A percentile compares a stretch with the other conserved stretches of the same genome.
Evolutionary conservation across 2,329 filamentous ascomycete genomes (phyloP).

Genomic region (Sporothrix variecibatus): DNA sequence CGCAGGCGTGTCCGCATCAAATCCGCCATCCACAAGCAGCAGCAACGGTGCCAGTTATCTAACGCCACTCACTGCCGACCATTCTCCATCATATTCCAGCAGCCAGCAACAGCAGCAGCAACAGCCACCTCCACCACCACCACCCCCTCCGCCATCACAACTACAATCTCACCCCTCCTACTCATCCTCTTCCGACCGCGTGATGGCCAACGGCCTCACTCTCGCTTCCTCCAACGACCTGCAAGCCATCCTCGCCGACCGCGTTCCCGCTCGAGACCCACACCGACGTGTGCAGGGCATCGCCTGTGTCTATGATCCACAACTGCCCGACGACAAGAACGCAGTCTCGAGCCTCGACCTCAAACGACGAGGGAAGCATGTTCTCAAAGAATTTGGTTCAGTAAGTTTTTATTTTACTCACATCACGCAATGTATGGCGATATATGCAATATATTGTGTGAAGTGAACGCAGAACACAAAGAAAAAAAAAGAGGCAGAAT

Average conservation of each 20-base stretch:
- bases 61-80: conserved; percentile 55
- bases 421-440: background rate
- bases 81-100: conserved; percentile 49
- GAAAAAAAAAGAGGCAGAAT: background rate
- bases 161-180: conserved; percentile 33
- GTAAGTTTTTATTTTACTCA: conserved; percentile 54
- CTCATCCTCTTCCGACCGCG: conserved; percentile 20
- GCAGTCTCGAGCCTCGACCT: conserved; percentile 48
- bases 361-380: conserved; percentile 60
- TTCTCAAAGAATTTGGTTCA: conserved; percentile 65
- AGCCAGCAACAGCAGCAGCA: background rate
- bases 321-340: conserved; percentile 49
- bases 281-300: conserved; percentile 55
- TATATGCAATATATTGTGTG: background rate
- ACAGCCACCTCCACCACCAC: conserved; percentile 50
- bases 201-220: conserved; percentile 36
- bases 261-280: conserved; percentile 60
- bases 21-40: conserved; percentile 34
- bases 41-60: conserved; percentile 49
- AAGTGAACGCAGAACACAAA: background rate
- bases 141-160: conserved; percentile 45
- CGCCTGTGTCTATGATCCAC: conserved; percentile 63
- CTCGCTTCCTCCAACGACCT: background rate
- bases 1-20: conserved; percentile 58
- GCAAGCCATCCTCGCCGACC: conserved; percentile 37